Evolutionary conservation across 225 moss, liverwort and hornwort genomes (phyloP), one percentile per base, ranked within the genome.

Genomic region (Neckera pumila): DNA sequence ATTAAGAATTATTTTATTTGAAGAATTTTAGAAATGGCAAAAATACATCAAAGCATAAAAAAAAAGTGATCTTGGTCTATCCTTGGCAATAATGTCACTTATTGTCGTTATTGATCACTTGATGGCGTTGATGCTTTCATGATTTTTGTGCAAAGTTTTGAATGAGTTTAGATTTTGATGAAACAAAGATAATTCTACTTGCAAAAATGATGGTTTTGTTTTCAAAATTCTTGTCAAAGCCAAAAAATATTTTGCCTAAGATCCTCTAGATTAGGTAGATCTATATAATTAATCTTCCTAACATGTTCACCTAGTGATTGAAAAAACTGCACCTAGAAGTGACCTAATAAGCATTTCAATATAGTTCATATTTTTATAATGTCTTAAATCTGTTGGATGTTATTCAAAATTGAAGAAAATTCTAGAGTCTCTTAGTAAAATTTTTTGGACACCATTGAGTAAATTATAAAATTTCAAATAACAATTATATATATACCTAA

Each of bases 401-500:
- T 25, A 8, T 3, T 38, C 0, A 8, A 38, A 40, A 40, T 0
- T 22, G 0, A 70, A 40, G 14, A 40, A 1, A 40, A 8, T 4
- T 69, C 22, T 40, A 70, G 3, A 40, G 26, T 25, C 14, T 70
- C 3, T 23, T 40, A 8, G 2, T 22, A 38, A n/a, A 36, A 15
- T 16, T 27, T 40, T 42, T 27, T 43, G 10, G 14, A 72, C 6
- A 43, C 5, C 5, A 51, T 9, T 33, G 13, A 21, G 21, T 5
- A 51, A 45, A 34, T 1, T 14, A 20, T 51, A 34, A 51, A 76
- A 33, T 72, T 19, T n/a, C 4, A 71, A 42, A 6, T 27, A 27
- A 1, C 26, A 71, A 26, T 15, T 9, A 42, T 5, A 65, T 0
- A 49, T 31, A 31, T 12, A 49, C 0, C 20, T 12, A 49, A 75